A percentile compares a stretch with the other conserved stretches of the same genome.
Conservation (phyloP, 345 rosid genomes). For the Syzygium aromaticum region DNA sequence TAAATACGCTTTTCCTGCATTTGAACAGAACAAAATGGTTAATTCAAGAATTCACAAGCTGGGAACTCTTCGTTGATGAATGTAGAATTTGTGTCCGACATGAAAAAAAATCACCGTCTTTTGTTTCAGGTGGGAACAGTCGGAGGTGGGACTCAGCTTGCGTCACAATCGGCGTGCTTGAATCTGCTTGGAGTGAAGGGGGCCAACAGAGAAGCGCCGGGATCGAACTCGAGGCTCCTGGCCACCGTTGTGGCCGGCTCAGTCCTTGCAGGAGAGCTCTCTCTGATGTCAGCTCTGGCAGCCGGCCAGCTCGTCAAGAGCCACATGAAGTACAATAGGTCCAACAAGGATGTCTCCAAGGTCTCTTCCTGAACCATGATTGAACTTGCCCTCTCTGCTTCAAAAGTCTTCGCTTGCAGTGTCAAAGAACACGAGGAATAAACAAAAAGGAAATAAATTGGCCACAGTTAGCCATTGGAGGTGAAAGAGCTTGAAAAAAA, state of each 20-base stretch:
- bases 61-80: neutral
- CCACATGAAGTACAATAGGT: slow-evolving; percentile 37
- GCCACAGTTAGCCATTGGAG: neutral
- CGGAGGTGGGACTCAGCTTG: slow-evolving; percentile 49
- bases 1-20: neutral
- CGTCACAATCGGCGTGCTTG: slow-evolving; percentile 52
- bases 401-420: neutral
- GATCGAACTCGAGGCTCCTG: slow-evolving; percentile 32
- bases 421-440: neutral
- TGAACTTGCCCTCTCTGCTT: neutral
- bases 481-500: neutral
- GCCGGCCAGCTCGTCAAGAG: slow-evolving; percentile 30
- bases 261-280: slow-evolving; percentile 50
- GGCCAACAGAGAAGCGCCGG: slow-evolving; percentile 29
- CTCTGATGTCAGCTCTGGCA: slow-evolving; percentile 41
- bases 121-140: slow-evolving; percentile 38
- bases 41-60: neutral
- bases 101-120: neutral
- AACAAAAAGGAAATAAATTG: neutral
- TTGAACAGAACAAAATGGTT: neutral
- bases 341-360: slow-evolving; percentile 13
- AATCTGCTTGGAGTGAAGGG: slow-evolving; percentile 51
- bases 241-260: slow-evolving; percentile 42
- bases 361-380: neutral
- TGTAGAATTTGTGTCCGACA: neutral